A percentile compares a stretch with the other conserved stretches of the same genome.
Evolutionary conservation across 1,284 basidiomycete genomes (phyloP).

Genomic region (Ceratobasidium sp.): DNA sequence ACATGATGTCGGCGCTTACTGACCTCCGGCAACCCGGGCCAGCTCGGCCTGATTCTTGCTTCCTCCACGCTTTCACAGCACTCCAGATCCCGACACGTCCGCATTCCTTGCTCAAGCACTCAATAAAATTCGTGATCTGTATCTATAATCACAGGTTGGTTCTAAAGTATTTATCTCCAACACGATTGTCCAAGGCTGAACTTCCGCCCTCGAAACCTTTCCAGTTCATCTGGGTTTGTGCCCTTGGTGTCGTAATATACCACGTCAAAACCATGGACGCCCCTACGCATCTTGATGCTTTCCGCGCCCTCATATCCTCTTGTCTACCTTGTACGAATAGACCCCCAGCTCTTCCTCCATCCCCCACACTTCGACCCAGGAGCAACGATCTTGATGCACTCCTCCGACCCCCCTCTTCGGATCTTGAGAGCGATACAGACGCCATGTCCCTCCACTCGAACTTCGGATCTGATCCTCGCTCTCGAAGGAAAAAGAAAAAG

Average conservation of each 20-base stretch:
- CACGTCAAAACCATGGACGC: constrained; percentile 29
- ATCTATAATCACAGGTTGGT: constrained; percentile 15
- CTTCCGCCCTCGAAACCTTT: neutral
- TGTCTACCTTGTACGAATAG: constrained; percentile 26
- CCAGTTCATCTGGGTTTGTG: constrained; percentile 14
- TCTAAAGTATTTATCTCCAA: neutral
- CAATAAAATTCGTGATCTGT: neutral
- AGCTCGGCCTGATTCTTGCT: neutral
- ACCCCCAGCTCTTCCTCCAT: constrained; percentile 28
- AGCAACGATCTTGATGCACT: constrained; percentile 11
- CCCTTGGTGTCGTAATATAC: constrained; percentile 9
- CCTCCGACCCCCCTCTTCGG: constrained; percentile 6
- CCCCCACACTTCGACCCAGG: neutral
- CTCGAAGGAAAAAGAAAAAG: constrained; percentile 27
- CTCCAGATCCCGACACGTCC: neutral
- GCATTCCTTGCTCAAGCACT: neutral
- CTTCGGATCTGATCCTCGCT: constrained; percentile 3
- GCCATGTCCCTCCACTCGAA: constrained; percentile 35
- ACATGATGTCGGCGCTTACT: constrained; percentile 7
- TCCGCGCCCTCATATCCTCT: constrained; percentile 6
- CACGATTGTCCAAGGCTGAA: neutral
- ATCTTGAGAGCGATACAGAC: constrained; percentile 18
- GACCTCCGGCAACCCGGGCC: constrained; percentile 12
- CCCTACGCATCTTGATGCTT: constrained; percentile 30
- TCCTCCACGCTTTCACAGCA: constrained; percentile 16